These are phyloP conservation scores for Fusarium coicis DNA, from an alignment of 2,329 filamentous ascomycete genomes.

Conservation along the genomic window DNA sequence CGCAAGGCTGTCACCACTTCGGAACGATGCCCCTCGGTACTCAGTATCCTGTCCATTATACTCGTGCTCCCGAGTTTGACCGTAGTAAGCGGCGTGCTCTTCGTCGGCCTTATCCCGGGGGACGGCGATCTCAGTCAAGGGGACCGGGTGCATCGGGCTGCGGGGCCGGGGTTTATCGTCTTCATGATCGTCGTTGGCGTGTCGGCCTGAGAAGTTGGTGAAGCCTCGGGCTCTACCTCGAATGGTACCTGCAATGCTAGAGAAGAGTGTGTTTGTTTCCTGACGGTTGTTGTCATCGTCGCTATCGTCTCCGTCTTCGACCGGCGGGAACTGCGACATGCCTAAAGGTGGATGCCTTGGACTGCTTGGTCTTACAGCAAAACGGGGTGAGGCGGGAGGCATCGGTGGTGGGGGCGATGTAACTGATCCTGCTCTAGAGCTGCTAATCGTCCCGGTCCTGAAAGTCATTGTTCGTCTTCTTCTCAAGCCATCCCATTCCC, in stretches of 20 bases:
- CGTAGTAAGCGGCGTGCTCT: slow-evolving; percentile 56
- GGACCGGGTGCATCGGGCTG: slow-evolving; percentile 70
- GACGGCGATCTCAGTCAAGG: slow-evolving; percentile 69
- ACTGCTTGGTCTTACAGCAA: slow-evolving; percentile 34
- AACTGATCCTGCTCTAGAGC: slow-evolving; percentile 43
- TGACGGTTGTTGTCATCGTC: slow-evolving; percentile 60
- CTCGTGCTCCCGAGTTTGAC: slow-evolving; percentile 54
- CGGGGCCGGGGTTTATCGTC: slow-evolving; percentile 58
- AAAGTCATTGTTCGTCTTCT: slow-evolving; percentile 69
- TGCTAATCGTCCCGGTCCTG: slow-evolving; percentile 43
- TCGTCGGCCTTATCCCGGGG: slow-evolving; percentile 57
- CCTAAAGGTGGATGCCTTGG: slow-evolving; percentile 65
- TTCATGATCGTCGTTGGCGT: slow-evolving; percentile 51
- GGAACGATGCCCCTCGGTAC: slow-evolving; percentile 60
- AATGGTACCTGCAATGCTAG: slow-evolving; percentile 67
- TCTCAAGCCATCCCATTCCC: slow-evolving; percentile 93
- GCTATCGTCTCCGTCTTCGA: slow-evolving; percentile 64
- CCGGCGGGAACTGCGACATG: slow-evolving; percentile 85
- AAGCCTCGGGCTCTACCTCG: slow-evolving; percentile 48
- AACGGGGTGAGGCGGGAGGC: slow-evolving; percentile 42
- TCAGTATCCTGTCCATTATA: slow-evolving; percentile 60
- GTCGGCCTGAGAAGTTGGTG: slow-evolving; percentile 48
- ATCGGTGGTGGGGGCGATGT: slow-evolving; percentile 44
- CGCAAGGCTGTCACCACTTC: slow-evolving; percentile 55
- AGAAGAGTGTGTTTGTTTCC: slow-evolving; percentile 59